A percentile compares a stretch with the other conserved stretches of the same genome.
Evolutionary conservation across 1,284 basidiomycete species (phyloP).

Genomic region (Rhodotorula sp.): DNA sequence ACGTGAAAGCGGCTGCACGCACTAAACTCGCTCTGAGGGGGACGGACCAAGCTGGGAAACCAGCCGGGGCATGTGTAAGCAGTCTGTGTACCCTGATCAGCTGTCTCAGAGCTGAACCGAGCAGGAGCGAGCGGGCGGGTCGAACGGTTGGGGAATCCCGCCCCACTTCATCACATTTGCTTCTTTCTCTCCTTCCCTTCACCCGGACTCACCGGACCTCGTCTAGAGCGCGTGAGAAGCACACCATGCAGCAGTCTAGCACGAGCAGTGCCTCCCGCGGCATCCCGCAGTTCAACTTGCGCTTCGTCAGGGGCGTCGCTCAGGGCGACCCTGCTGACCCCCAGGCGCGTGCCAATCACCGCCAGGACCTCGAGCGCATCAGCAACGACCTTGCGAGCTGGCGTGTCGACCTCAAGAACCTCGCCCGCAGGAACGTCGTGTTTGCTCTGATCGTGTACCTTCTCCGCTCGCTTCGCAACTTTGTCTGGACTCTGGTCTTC

Average conservation of each 20-base stretch:
- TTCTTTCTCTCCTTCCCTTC: not conserved
- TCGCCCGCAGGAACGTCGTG: not conserved
- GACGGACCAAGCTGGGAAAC: too few relatives aligned
- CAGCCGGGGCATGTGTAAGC: too few relatives aligned
- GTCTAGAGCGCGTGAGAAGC: not conserved
- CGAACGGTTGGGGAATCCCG: not conserved
- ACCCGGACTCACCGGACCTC: not conserved
- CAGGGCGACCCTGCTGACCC: not conserved
- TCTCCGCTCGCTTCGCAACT: not conserved
- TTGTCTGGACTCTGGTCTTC: slow-evolving; percentile 11
- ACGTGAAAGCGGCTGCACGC: not conserved
- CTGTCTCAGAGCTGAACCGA: not conserved
- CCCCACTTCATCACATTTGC: not conserved
- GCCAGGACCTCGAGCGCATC: slow-evolving; percentile 5
- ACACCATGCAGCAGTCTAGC: not conserved
- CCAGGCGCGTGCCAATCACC: not conserved
- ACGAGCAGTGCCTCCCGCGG: not conserved
- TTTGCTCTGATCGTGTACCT: slow-evolving; percentile 11
- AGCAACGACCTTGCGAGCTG: not conserved
- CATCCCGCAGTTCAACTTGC: not conserved
- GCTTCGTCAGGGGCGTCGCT: not conserved
- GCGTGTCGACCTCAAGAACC: not conserved
- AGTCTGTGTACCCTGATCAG: too few relatives aligned
- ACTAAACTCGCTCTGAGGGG: too few relatives aligned
- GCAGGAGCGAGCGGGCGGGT: not conserved